Base-by-base conservation (phyloP, 306 rosid genomes). In the Fragaria iinumae region DNA sequence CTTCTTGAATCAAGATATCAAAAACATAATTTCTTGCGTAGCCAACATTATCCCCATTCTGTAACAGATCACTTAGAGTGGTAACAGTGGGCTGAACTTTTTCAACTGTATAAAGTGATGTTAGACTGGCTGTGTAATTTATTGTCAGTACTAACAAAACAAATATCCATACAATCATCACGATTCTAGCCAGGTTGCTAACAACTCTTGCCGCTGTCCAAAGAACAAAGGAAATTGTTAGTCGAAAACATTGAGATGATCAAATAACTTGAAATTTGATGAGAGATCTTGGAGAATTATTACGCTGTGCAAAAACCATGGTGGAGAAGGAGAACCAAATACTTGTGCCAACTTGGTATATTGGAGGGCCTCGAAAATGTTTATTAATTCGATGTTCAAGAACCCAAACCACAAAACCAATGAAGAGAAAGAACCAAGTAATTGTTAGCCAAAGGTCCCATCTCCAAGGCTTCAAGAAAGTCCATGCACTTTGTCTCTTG, bases 21-120 rank as follows among this genome's bases (percentile, higher is more conserved):
- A 12, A 47, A 47, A 13, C 5, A 13, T 47, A 47, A 47, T 47
- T 47, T 47, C 5, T 12, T 1, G 3, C 5, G 20, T 79, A 90
- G 10, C 97, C 97, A 11, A 90, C 96, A 48, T 75, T 78, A 72
- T 81, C 73, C 52, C 69, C 66, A 4, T 79, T 74, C 38, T 47
- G 76, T n/a, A 80, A 38, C 10, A 88, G 84, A 62, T 81, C 77
- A 2, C 80, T 36, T 3, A 90, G 49, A 17, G 86, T 78, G 3
- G 87, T 80, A 21, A 80, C 36, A 10, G 80, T 50, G 56, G 97
- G 96, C 0, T 67, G 64, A 1, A 92, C 81, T 5, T 86, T 78
- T 38, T 88, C 82, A 18, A 88, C 91, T 2, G 93, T 49, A 14
- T 90, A 17, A 2, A 52, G 23, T 52, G 59, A 52, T 2, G 59